A percentile compares a stretch with the other conserved stretches of the same genome.
Evolutionary conservation across 2,329 filamentous ascomycete genomes (phyloP).

Genomic region (Scedosporium apiospermum): DNA sequence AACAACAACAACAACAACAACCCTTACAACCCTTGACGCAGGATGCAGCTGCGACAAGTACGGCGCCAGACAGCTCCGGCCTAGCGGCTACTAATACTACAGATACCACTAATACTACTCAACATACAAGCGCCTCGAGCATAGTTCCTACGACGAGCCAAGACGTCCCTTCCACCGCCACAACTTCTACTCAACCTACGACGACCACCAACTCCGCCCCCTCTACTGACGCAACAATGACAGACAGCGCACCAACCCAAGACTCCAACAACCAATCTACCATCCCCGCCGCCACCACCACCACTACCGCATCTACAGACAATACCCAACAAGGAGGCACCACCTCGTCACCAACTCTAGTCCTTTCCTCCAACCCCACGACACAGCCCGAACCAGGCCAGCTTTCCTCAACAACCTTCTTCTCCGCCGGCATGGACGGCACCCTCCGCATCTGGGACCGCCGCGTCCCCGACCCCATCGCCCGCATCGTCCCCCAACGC

Average conservation of each 20-base stretch:
- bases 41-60: neutral
- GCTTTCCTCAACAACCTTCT: slow-evolving; percentile 68
- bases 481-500: slow-evolving; percentile 63
- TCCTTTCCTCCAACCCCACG: slow-evolving; percentile 15
- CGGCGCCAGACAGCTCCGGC: neutral
- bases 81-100: neutral
- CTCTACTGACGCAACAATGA: neutral
- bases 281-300: neutral
- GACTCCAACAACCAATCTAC: neutral
- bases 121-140: neutral
- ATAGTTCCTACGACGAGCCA: neutral
- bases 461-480: slow-evolving; percentile 65
- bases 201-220: neutral
- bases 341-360: neutral
- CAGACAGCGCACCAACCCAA: neutral
- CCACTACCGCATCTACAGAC: slow-evolving; percentile 6
- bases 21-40: neutral
- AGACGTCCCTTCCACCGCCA: neutral
- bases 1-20: no score
- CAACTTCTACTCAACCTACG: neutral
- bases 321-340: neutral
- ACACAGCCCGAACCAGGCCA: slow-evolving; percentile 43
- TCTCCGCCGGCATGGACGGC: slow-evolving; percentile 82
- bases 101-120: neutral
- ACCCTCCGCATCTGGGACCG: slow-evolving; percentile 89